Percentiles rank a stretch among this genome's conserved stretches.
These are phyloP conservation scores for Leccinum fuscescens DNA, from an alignment of 1,284 basidiomycete species.

Conservation along the genomic window DNA sequence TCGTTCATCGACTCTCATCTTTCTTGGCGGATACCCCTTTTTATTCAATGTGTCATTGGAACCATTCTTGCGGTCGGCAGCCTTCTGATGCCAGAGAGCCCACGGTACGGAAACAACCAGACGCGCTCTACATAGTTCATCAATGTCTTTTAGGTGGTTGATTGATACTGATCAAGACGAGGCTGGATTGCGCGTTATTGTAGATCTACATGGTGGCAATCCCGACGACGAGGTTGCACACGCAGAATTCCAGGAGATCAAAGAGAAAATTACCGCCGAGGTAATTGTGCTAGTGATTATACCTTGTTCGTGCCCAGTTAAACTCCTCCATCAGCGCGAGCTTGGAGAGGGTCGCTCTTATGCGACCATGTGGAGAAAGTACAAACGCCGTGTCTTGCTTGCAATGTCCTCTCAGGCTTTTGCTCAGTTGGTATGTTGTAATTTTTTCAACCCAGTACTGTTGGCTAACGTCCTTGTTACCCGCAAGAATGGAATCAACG, in stretches of 20 bases:
- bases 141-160: slow-evolving; percentile 65
- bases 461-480: slow-evolving; percentile 14
- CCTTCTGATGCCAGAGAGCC: slow-evolving; percentile 89
- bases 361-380: slow-evolving; percentile 81
- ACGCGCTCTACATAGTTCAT: background rate
- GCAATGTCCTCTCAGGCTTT: slow-evolving; percentile 98
- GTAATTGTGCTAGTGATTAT: slow-evolving; percentile 41
- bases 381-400: slow-evolving; percentile 86
- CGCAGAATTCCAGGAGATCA: slow-evolving; percentile 91
- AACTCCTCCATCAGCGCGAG: slow-evolving; percentile 47
- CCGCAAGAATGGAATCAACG: slow-evolving; percentile 83
- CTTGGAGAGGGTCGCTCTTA: slow-evolving; percentile 84
- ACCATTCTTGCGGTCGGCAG: slow-evolving; percentile 80
- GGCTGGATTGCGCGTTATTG: slow-evolving; percentile 86
- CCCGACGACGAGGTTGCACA: slow-evolving; percentile 71
- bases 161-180: slow-evolving; percentile 87
- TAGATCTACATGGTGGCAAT: slow-evolving; percentile 87
- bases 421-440: slow-evolving; percentile 73
- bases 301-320: background rate
- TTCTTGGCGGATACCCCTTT: slow-evolving; percentile 83
- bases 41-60: slow-evolving; percentile 89
- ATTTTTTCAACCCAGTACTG: background rate
- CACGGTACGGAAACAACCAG: slow-evolving; percentile 52
- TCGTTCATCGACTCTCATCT: slow-evolving; percentile 82
- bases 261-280: slow-evolving; percentile 81